Evolutionary conservation across 2,329 filamentous ascomycete genomes (phyloP).

Genomic region (Fusarium sp.): DNA sequence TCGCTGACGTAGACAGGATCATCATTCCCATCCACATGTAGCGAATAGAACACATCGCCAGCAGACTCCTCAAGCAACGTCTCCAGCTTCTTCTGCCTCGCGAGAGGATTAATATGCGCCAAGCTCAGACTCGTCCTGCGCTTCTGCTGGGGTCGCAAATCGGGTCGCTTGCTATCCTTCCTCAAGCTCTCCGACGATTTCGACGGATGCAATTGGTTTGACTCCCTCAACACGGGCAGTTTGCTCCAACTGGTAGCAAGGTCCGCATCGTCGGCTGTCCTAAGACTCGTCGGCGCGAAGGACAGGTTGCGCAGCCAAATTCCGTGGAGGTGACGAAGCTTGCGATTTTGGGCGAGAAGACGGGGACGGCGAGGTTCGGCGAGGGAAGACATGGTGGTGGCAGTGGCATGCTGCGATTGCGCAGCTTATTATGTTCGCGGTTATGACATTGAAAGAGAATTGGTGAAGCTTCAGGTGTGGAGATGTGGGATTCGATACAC

Average conservation of each 20-base stretch:
- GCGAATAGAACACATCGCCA: constrained; percentile 89
- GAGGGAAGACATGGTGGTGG: constrained; percentile 53
- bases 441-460: constrained; percentile 40
- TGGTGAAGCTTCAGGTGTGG: constrained; percentile 8
- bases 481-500: background rate
- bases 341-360: constrained; percentile 81
- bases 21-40: constrained; percentile 75
- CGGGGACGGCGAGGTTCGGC: constrained; percentile 61
- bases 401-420: constrained; percentile 37
- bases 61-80: constrained; percentile 77
- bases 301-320: constrained; percentile 89
- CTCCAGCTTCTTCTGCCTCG: constrained; percentile 81
- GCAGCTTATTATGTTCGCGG: constrained; percentile 27
- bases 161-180: constrained; percentile 51
- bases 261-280: constrained; percentile 84
- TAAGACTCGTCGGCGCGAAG: constrained; percentile 69
- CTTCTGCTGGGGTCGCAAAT: constrained; percentile 53
- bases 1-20: constrained; percentile 94
- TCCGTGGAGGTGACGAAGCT: constrained; percentile 87
- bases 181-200: constrained; percentile 67
- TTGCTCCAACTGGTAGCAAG: constrained; percentile 79
- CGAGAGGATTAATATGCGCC: constrained; percentile 60
- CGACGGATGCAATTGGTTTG: constrained; percentile 65
- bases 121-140: constrained; percentile 65
- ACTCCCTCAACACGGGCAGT: constrained; percentile 64